Evolutionary conservation across 345 rosid species (phyloP).

Genomic region (Firmiana major): DNA sequence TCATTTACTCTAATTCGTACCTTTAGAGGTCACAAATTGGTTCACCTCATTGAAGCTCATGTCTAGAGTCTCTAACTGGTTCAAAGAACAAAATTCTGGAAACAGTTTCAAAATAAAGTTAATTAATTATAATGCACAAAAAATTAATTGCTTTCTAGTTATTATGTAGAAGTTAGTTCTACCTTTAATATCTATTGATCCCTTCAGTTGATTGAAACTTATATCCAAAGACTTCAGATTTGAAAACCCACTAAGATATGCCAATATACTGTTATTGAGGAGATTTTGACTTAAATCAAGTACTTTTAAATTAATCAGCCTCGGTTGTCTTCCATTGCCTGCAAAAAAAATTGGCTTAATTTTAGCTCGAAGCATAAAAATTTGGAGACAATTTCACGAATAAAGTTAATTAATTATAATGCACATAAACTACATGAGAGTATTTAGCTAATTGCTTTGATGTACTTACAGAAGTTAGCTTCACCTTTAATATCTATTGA

Average conservation of each 20-base stretch:
- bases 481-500: too few species aligned
- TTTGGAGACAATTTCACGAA: too few species aligned
- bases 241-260: background rate
- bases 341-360: too few species aligned
- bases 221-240: background rate
- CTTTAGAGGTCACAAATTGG: conserved; percentile 3
- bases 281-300: background rate
- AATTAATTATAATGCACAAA: too few species aligned
- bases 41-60: conserved; percentile 1
- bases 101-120: background rate
- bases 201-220: background rate
- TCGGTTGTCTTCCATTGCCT: too few species aligned
- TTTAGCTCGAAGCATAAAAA: too few species aligned
- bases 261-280: background rate
- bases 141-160: too few species aligned
- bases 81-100: background rate
- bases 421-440: too few species aligned
- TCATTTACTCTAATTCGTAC: background rate
- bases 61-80: conserved; percentile 5
- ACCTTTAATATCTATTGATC: conserved; percentile 3
- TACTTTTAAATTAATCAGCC: too few species aligned
- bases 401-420: too few species aligned
- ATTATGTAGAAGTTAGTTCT: background rate
- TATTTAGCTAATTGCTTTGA: too few species aligned
- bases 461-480: too few species aligned